Conservation (phyloP, 2,329 filamentous ascomycete species). For the Xylariaceae sp. region DNA sequence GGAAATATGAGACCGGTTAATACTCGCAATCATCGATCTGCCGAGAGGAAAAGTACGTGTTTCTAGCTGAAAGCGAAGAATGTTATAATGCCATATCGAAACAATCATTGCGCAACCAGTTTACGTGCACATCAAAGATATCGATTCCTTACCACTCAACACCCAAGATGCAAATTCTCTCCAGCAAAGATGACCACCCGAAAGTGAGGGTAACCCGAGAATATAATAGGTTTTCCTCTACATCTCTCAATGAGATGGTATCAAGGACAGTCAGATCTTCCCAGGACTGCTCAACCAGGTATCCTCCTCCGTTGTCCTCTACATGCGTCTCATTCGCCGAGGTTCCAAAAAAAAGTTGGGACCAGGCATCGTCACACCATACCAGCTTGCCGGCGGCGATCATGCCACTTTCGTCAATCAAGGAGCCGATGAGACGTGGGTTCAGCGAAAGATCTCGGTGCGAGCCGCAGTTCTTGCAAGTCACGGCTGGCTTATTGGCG, state of each 20-base stretch:
- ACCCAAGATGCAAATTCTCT: slow-evolving; percentile 45
- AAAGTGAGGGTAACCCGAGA: slow-evolving; percentile 57
- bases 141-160: slow-evolving; percentile 42
- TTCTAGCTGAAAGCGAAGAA: not conserved
- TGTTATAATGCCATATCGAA: not conserved
- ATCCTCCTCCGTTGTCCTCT: slow-evolving; percentile 17
- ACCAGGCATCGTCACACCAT: slow-evolving; percentile 57
- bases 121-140: not conserved
- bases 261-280: slow-evolving; percentile 43
- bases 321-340: not conserved
- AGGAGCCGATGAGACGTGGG: slow-evolving; percentile 43
- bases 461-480: slow-evolving; percentile 44
- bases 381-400: slow-evolving; percentile 55
- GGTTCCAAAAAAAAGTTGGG: slow-evolving; percentile 37
- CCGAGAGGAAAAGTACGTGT: too few relatives aligned
- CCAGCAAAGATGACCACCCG: slow-evolving; percentile 50
- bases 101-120: too few relatives aligned
- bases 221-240: slow-evolving; percentile 56
- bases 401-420: slow-evolving; percentile 59
- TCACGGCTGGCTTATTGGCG: slow-evolving; percentile 47
- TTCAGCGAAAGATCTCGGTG: slow-evolving; percentile 41
- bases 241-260: slow-evolving; percentile 45
- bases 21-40: too few relatives aligned
- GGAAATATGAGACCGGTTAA: too few relatives aligned
- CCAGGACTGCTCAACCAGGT: slow-evolving; percentile 49